Evolutionary conservation across 306 rosid genomes (phyloP).

Genomic region (Styphnolobium japonicum): DNA sequence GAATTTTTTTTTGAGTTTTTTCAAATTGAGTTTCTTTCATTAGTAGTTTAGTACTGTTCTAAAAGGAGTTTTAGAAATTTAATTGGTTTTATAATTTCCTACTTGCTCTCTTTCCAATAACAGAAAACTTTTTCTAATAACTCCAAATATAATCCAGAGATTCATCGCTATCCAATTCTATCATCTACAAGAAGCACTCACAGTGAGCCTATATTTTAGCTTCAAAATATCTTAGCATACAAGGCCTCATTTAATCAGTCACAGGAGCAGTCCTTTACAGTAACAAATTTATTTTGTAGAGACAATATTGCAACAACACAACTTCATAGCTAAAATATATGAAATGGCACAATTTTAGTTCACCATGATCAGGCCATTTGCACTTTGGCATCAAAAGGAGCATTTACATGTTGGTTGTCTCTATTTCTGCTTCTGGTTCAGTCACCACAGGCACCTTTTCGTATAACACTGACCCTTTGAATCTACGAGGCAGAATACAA

Average conservation of each 20-base stretch:
- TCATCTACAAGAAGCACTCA: background rate
- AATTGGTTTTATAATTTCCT: background rate
- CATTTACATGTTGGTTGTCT: background rate
- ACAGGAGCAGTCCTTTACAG: background rate
- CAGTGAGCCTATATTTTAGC: background rate
- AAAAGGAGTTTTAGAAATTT: background rate
- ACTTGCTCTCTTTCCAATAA: background rate
- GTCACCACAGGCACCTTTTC: constrained; percentile 31
- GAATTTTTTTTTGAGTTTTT: too few relatives aligned
- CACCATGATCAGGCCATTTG: background rate
- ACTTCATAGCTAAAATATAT: background rate
- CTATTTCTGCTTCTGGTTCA: constrained; percentile 30
- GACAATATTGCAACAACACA: background rate
- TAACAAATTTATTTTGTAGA: constrained; percentile 3
- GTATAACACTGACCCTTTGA: constrained; percentile 22
- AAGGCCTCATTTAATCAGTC: background rate
- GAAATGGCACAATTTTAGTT: background rate
- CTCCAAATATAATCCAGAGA: background rate
- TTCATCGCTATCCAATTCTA: background rate
- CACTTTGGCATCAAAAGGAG: background rate
- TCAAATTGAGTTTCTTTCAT: background rate
- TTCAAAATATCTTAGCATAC: background rate
- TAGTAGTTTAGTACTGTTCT: background rate
- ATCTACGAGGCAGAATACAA: constrained; percentile 38
- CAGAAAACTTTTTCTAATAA: background rate